Percentiles rank a stretch among this genome's conserved stretches.
These are phyloP conservation scores for Chiua sp. DNA, from an alignment of 1,284 basidiomycete species.

Conservation along the genomic window DNA sequence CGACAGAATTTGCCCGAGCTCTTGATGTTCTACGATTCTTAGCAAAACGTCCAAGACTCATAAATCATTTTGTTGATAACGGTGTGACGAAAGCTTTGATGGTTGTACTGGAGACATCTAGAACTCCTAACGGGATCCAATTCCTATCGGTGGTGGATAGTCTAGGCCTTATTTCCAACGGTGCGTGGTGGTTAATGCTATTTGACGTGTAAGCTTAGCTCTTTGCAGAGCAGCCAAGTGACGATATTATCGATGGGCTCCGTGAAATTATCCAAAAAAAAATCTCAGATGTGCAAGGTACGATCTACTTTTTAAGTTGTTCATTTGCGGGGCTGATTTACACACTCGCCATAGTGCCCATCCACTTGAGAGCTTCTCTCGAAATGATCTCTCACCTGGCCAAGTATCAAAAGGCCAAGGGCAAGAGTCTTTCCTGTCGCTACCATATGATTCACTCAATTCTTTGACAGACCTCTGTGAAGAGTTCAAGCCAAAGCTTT, in stretches of 20 bases:
- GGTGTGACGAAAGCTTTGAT: background rate
- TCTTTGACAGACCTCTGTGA: background rate
- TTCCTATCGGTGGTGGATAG: slow-evolving; percentile 8
- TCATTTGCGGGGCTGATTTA: background rate
- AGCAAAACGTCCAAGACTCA: background rate
- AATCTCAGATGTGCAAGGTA: background rate
- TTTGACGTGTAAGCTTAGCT: background rate
- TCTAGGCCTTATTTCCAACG: background rate
- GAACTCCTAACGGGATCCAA: background rate
- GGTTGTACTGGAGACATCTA: background rate
- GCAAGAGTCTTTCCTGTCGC: background rate
- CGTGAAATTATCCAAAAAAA: background rate
- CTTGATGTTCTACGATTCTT: slow-evolving; percentile 7
- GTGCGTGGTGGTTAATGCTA: background rate
- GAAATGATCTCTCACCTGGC: slow-evolving; percentile 7
- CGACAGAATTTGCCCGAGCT: background rate
- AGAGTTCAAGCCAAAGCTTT: background rate
- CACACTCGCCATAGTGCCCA: background rate
- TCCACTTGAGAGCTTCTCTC: slow-evolving; percentile 7
- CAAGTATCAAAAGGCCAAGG: background rate
- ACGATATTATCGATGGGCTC: background rate
- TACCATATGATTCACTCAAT: background rate
- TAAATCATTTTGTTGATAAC: background rate
- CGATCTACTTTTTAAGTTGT: too few species aligned
- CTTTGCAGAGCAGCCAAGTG: background rate